A percentile compares a stretch with the other conserved stretches of the same genome.
Conservation (phyloP, 1,284 basidiomycete species). For the Naganishia cerealis region DNA sequence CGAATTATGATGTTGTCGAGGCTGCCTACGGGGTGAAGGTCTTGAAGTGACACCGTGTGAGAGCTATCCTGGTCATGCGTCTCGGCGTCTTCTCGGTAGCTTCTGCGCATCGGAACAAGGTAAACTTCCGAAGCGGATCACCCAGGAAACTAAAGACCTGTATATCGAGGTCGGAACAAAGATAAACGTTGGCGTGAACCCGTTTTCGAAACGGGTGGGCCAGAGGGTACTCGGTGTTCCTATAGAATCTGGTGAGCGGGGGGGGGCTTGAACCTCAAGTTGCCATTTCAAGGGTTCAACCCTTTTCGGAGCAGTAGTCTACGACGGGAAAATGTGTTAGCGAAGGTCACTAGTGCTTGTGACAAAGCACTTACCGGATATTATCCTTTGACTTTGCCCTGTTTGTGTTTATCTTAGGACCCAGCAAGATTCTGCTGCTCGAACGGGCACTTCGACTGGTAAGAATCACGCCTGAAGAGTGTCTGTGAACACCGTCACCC, state of each 20-base stretch:
- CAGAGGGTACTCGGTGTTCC: neutral
- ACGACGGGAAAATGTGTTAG: neutral
- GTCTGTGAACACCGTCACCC: neutral
- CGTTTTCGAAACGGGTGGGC: too few relatives aligned
- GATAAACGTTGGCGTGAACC: neutral
- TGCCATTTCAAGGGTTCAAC: neutral
- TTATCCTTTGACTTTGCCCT: neutral
- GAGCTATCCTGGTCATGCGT: too few relatives aligned
- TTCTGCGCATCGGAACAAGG: too few relatives aligned
- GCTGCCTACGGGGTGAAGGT: too few relatives aligned
- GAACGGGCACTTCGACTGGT: neutral
- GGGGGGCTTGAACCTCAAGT: neutral
- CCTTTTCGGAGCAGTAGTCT: neutral
- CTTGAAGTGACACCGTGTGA: too few relatives aligned
- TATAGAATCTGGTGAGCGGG: neutral
- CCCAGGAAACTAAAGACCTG: too few relatives aligned
- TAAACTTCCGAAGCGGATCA: too few relatives aligned
- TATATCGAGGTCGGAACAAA: neutral
- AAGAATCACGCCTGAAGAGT: neutral
- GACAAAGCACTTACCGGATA: neutral
- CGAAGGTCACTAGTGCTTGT: neutral
- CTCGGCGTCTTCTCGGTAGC: too few relatives aligned
- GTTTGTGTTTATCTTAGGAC: neutral
- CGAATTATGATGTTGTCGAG: too few relatives aligned
- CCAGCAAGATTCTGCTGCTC: neutral